phyloP scores from a whole-genome alignment of 768 basidiomycete genomes.

The Serendipita sp. region DNA sequence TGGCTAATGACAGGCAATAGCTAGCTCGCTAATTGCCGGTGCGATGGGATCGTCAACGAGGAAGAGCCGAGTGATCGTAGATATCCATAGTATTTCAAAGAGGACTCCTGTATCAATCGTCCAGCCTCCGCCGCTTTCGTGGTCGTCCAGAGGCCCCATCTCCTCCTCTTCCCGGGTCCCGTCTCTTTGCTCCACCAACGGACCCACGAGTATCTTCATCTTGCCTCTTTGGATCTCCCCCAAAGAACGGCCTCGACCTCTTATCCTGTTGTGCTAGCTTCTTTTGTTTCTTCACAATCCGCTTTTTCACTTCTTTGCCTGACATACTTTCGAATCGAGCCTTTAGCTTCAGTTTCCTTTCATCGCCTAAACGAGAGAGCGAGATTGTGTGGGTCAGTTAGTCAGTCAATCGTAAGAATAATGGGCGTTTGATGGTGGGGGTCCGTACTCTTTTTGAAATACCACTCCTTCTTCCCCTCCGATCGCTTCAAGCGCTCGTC shows the following conservation, averaged over 20 bases:
- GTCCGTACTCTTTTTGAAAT: slow-evolving; percentile 55
- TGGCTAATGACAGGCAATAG: too few relatives aligned
- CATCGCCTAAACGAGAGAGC: slow-evolving; percentile 39
- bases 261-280: slow-evolving; percentile 84
- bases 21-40: too few relatives aligned
- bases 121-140: neutral
- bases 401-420: too few relatives aligned
- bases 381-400: neutral
- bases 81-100: neutral
- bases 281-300: slow-evolving; percentile 76
- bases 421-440: slow-evolving; percentile 4
- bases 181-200: neutral
- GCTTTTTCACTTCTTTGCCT: slow-evolving; percentile 74
- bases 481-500: slow-evolving; percentile 52
- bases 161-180: neutral
- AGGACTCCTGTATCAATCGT: neutral
- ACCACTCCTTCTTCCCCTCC: slow-evolving; percentile 72
- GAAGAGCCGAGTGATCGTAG: too few relatives aligned
- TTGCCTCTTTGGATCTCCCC: neutral
- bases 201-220: too few relatives aligned
- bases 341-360: slow-evolving; percentile 54
- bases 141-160: neutral
- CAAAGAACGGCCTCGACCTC: slow-evolving; percentile 51
- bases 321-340: slow-evolving; percentile 66
- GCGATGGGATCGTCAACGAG: too few relatives aligned